Evolutionary conservation across 441 rosid species (phyloP), one percentile per base, ranked within the genome.

Genomic region (Bruguiera hainesii): DNA sequence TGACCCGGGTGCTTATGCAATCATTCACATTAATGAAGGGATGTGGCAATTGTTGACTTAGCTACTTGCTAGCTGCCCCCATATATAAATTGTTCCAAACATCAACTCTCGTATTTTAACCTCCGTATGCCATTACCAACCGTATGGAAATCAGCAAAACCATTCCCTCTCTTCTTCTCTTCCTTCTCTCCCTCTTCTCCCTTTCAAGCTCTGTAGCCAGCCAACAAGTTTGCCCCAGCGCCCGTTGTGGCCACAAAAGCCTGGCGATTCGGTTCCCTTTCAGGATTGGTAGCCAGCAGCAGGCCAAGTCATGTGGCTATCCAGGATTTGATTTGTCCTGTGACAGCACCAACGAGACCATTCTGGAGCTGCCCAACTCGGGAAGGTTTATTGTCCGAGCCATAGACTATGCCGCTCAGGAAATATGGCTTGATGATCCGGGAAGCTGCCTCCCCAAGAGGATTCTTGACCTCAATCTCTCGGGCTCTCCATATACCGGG

Each of bases 361-460:
- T 67, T 7, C 71, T 90, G 19, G 63, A 76, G 39, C 70, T 88
- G 0, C 90, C 90, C 33, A 57, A 60, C 18, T 76, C 88, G 6
- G 87, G 85, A 31, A 67, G 42, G 13, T 85, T 90, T 76, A 73
- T 56, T 59, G 74, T 90, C 67, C 85, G 70, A 13, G 76, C 65
- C 10, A 80, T 90, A 49, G 80, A 84, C 70, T 90, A 90, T 71
- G 83, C 49, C 0, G 64, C 77, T 16, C 94, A 88, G 39, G 84
- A 86, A 77, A 59, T 90, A 60, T 80, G 85, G 91, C 75, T 90
- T 46, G 86, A 75, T 56, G 94, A 90, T 62, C 88, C 81, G 0
- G 49, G 71, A 0, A 67, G 62, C 77, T 90, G 94, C 73, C 83
- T 88, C n/a, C 86, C 95, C 0, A 57, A 49, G 18, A 76, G 81